These are phyloP conservation scores for Magnusiomyces tetraspermus DNA, from an alignment of 1,139 yeast genomes.

Conservation along the genomic window DNA sequence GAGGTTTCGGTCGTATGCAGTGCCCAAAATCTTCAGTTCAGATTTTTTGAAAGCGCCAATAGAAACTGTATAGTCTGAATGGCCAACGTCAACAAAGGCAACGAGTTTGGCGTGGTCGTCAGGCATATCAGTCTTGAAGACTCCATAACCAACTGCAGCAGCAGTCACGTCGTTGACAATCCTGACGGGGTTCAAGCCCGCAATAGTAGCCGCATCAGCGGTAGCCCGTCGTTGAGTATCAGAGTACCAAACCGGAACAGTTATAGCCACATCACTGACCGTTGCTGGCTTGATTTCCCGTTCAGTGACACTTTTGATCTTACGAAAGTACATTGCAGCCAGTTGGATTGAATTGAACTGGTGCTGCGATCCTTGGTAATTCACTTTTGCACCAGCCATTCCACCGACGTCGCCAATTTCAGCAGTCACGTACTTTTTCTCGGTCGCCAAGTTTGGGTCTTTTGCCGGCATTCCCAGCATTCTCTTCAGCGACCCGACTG, in stretches of 20 bases:
- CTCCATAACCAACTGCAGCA: conserved; percentile 99
- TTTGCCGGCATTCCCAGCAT: conserved; percentile 65
- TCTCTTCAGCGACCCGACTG: conserved; percentile 90
- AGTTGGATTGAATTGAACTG: conserved; percentile 83
- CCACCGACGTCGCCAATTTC: conserved; percentile 65
- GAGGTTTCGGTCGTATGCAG: conserved; percentile 89
- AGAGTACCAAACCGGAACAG: conserved; percentile 97
- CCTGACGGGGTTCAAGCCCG: conserved; percentile 96
- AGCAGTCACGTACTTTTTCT: conserved; percentile 59
- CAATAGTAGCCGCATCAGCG: conserved; percentile 89
- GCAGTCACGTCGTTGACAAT: conserved; percentile 95
- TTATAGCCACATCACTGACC: conserved; percentile 78
- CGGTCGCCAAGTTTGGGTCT: conserved; percentile 73
- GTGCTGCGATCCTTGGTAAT: conserved; percentile 68
- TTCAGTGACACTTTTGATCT: conserved; percentile 70
- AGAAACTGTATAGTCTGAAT: conserved; percentile 87
- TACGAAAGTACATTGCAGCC: conserved; percentile 89
- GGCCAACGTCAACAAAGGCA: conserved; percentile 94
- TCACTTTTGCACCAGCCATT: conserved; percentile 74
- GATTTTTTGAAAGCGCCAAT: conserved; percentile 92
- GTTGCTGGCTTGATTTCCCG: conserved; percentile 65
- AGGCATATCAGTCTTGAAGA: conserved; percentile 90
- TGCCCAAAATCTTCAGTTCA: conserved; percentile 84
- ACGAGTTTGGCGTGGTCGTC: conserved; percentile 85
- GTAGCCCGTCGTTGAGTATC: conserved; percentile 96